Base-by-base conservation (phyloP, 139 green algal species). In the Chlamydomonas asymmetrica region DNA sequence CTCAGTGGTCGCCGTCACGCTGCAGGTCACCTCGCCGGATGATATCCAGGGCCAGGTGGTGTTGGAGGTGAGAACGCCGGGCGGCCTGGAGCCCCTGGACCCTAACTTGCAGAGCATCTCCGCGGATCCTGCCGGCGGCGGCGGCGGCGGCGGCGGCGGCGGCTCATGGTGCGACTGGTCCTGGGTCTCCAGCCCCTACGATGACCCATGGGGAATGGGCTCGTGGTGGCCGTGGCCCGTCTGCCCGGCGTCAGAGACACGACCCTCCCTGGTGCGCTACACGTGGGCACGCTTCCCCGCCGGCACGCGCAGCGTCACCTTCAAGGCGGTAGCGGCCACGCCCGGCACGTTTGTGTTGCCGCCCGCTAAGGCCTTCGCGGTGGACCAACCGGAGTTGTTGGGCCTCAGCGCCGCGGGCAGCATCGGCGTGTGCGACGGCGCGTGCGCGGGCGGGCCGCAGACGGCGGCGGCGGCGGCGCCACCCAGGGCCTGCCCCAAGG, bases 41-140 rank as follows among this genome's bases (percentile, higher is more conserved):
- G 85, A 87, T 50, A 73, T 91, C 40, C n/a, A n/a, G n/a, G 68
- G 64, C 31, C 37, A 73, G 18, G 82, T 90, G 20, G 76, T 80
- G 32, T 61, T 91, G 32, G 71, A 80, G 52, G 84, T 87, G 4
- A 66, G 88, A 54, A 83, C 88, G 75, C 84, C 87, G 3, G 89
- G 60, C 1, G 89, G 89, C 5, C 79, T 94, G 66, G 89, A 94
- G 57, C 87, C 89, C 27, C 27, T 91, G 9, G 86, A 93, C 71
- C 84, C 85, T 4, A 85, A 83, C 45, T 37, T 89, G n/a, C 35
- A n/a, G 1, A 60, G 0, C 48, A 63, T 48, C 6, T 61, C 23
- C 29, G 62, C 62, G 62, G 62, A 13, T 68, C 62, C n/a, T 68
- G 32, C 32, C 23, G 60, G n/a, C 40, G 63, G 34, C 39, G 35